A percentile compares a stretch with the other conserved stretches of the same genome.
Evolutionary conservation across 2,329 filamentous ascomycete genomes (phyloP).

Genomic region (Leptographium wingfieldii): DNA sequence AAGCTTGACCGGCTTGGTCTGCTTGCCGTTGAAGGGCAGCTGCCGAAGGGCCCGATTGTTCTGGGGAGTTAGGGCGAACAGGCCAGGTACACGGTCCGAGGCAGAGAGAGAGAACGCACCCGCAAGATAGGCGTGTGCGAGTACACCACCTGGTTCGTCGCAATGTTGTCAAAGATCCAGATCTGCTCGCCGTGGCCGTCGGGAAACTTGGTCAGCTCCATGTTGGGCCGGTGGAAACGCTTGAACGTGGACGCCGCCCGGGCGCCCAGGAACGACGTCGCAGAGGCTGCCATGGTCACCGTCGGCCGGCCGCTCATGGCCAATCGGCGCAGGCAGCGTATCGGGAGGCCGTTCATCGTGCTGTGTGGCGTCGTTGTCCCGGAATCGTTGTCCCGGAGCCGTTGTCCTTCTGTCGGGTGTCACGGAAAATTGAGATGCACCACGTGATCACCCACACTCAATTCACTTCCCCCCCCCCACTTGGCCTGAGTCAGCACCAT

Average conservation of each 20-base stretch:
- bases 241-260: slow-evolving; percentile 21
- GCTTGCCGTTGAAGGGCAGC: slow-evolving; percentile 54
- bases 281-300: not conserved
- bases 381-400: not conserved
- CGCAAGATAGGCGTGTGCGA: slow-evolving; percentile 32
- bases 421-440: not conserved
- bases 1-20: slow-evolving; percentile 47
- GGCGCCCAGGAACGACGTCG: slow-evolving; percentile 23
- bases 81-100: too few relatives aligned
- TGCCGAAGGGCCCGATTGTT: slow-evolving; percentile 18
- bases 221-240: slow-evolving; percentile 14
- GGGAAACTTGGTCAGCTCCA: slow-evolving; percentile 15
- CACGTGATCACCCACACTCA: not conserved
- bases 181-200: slow-evolving; percentile 43
- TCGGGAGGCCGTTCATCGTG: slow-evolving; percentile 11
- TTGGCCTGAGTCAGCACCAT: not conserved
- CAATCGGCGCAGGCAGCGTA: slow-evolving; percentile 21
- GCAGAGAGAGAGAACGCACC: slow-evolving; percentile 21
- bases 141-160: slow-evolving; percentile 39
- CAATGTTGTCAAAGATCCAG: slow-evolving; percentile 40
- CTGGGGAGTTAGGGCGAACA: slow-evolving; percentile 8
- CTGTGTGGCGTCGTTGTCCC: not conserved
- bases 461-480: too few relatives aligned
- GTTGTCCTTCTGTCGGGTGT: too few relatives aligned
- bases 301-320: slow-evolving; percentile 20